Percentiles rank a stretch among this genome's conserved stretches.
These are phyloP conservation scores for Linnemannia zychae DNA, from an alignment of 192 early-diverging fungal species.

Conservation along the genomic window DNA sequence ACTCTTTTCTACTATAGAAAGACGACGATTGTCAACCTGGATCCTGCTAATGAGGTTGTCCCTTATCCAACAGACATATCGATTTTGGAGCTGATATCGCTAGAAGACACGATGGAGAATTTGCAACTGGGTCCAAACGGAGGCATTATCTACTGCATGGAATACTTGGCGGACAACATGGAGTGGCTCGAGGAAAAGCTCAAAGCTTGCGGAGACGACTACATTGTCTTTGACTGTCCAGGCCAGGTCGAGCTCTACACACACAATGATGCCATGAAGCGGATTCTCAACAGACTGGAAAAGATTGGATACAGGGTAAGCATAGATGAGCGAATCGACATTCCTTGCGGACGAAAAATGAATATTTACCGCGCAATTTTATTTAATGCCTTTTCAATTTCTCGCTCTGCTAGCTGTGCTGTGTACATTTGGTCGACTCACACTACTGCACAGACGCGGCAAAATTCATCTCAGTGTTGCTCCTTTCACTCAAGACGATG, in stretches of 20 bases:
- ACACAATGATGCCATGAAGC: slow-evolving; percentile 87
- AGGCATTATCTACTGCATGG: slow-evolving; percentile 96
- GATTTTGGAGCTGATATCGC: slow-evolving; percentile 91
- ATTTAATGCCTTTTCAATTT: not conserved
- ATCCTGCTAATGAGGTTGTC: slow-evolving; percentile 95
- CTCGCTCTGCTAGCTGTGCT: slow-evolving; percentile 67
- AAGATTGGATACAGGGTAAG: slow-evolving; percentile 77
- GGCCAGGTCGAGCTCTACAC: slow-evolving; percentile 99
- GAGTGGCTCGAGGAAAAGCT: slow-evolving; percentile 92
- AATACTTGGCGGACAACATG: slow-evolving; percentile 92
- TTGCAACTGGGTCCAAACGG: slow-evolving; percentile 95
- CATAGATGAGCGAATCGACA: not conserved
- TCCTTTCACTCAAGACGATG: slow-evolving; percentile 94
- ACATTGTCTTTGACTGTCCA: slow-evolving; percentile 97
- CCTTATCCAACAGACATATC: slow-evolving; percentile 87
- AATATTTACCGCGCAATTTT: not conserved
- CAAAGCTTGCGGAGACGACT: slow-evolving; percentile 76
- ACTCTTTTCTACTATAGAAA: too few relatives aligned
- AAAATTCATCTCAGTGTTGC: slow-evolving; percentile 92
- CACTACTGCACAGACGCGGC: slow-evolving; percentile 93
- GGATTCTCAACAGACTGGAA: slow-evolving; percentile 79
- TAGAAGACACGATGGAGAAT: slow-evolving; percentile 94
- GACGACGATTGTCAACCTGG: slow-evolving; percentile 94
- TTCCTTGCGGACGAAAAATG: not conserved
- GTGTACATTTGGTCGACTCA: slow-evolving; percentile 91